Base-by-base conservation (phyloP, 805 yeast genomes). In the Lipomyces yamanashiensis region DNA sequence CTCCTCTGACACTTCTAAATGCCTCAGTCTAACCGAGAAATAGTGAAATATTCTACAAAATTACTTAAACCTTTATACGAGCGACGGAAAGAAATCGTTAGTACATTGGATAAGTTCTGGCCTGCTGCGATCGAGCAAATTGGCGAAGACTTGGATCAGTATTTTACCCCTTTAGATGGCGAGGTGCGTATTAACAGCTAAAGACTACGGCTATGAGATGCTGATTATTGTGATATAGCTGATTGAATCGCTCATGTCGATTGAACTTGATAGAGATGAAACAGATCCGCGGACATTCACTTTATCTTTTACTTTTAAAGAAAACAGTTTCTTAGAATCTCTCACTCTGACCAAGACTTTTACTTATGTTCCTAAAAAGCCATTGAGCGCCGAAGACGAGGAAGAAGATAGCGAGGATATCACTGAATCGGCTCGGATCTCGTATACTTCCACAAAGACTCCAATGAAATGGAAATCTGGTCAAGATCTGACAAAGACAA, bases 121-220 rank as follows among this genome's bases (percentile, higher is more conserved):
- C 87, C 89, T 71, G 83, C 88, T 58, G 96, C 89, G 0, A 76
- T 93, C 10, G 91, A 92, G 1, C 90, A 89, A 72, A 88, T 88
- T 71, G 88, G 89, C 57, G 97, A 90, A 68, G 89, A 73, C 33
- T 62, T 93, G 73, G 87, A 89, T 15, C 96, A 92, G 67, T 90
- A 84, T 74, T 79, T 92, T 19, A 81, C 85, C 37, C 85, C 87
- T 1, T 89, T 88, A 44, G 98, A 92, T 75, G 85, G 87, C 77
- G 87, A 87, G 62, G 69, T 66, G 48, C 21, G 56, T 12, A 6
- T 34, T 21, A 17, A 19, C 51, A 12, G 5, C 37, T 39, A 12
- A 17, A 7, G 13, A 17, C 15, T 9, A 15, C 51, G 36, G 17
- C 83, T 70, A 74, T 92, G 54, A 97, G 92, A 71, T 74, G 76